Evolutionary conservation across 2,329 filamentous ascomycete species (phyloP), one percentile per base, ranked within the genome.

Genomic region (Verticillium longisporum): DNA sequence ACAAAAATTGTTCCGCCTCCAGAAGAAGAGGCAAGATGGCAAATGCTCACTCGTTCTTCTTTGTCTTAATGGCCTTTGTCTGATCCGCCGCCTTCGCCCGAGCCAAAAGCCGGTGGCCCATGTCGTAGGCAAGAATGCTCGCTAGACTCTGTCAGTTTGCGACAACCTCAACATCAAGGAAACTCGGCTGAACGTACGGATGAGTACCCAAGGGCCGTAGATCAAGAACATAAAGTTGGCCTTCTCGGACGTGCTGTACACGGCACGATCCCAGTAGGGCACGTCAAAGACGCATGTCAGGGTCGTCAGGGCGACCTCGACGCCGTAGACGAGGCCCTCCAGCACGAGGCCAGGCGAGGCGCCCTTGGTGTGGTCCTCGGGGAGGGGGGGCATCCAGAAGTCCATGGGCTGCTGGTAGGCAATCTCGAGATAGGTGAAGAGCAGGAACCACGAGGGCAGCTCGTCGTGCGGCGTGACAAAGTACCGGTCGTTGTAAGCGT

Each of bases 401-500:
- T 76, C 77, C 1, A 81, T 75, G 2, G 83, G 83, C 4, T 85
- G 72, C 66, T 83, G 77, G 62, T 80, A 77, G 55, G 77, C 60
- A 1, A 78, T 68, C 73, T 86, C 83, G 57, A 85, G 65, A 66
- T 76, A 75, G 57, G 82, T 72, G 66, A 83, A 80, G 57, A 80
- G 70, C 11, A 74, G 71, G 73, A 85, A 82, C 81, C 83, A 86
- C 62, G 75, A 74, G 13, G 75, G 74, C 57, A 74, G 69, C 13
- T 68, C 50, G 2, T 66, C 68, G 10, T 72, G 70, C 38, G 75
- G 68, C 36, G 73, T 67, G 45, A 73, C 70, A 68, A 82, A 79
- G 72, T 83, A 81, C 7, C 81, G 83, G 70, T 86, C 83, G 61
- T 81, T 80, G 66, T 80, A 80, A 13, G 72, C 72, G 38, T 69